Evolutionary conservation across 1,284 basidiomycete species (phyloP).

Genomic region (Boletellus deceptivus): DNA sequence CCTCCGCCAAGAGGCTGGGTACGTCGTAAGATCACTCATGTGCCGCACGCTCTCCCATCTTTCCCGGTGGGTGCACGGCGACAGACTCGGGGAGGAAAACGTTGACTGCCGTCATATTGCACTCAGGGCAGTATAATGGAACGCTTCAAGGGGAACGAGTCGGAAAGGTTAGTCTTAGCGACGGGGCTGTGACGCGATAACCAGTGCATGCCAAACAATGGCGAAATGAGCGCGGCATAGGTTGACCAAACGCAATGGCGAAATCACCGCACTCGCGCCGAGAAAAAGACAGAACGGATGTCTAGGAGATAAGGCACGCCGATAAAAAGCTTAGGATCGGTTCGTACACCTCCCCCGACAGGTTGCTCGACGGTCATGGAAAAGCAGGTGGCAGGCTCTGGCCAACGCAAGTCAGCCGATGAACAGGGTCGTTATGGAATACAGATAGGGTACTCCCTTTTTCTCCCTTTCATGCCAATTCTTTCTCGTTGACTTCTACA

Average conservation of each 20-base stretch:
- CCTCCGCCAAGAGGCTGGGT: neutral
- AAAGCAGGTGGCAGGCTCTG: conserved; percentile 8
- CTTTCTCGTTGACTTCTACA: neutral
- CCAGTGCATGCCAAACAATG: conserved; percentile 8
- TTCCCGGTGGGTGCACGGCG: neutral
- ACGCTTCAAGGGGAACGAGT: neutral
- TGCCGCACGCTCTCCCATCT: neutral
- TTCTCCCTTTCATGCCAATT: rapidly evolving
- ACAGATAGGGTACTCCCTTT: conserved; percentile 25
- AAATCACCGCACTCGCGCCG: conserved; percentile 23
- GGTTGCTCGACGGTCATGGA: conserved; percentile 18
- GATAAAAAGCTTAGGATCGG: conserved; percentile 9
- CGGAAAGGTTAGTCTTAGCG: neutral
- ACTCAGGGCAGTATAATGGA: neutral
- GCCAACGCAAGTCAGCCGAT: conserved; percentile 13
- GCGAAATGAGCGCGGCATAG: conserved; percentile 28
- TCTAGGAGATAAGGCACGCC: conserved; percentile 3
- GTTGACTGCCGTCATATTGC: neutral
- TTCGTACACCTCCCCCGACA: neutral
- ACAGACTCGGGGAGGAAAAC: no score
- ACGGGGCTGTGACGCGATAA: conserved; percentile 1
- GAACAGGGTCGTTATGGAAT: conserved; percentile 28
- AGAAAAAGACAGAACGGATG: neutral
- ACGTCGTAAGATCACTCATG: neutral
- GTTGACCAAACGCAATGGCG: conserved; percentile 21